Percentiles rank a stretch among this genome's conserved stretches.
Conservation (phyloP, 192 early-diverging fungal species). For the Kappamyces sp. region DNA sequence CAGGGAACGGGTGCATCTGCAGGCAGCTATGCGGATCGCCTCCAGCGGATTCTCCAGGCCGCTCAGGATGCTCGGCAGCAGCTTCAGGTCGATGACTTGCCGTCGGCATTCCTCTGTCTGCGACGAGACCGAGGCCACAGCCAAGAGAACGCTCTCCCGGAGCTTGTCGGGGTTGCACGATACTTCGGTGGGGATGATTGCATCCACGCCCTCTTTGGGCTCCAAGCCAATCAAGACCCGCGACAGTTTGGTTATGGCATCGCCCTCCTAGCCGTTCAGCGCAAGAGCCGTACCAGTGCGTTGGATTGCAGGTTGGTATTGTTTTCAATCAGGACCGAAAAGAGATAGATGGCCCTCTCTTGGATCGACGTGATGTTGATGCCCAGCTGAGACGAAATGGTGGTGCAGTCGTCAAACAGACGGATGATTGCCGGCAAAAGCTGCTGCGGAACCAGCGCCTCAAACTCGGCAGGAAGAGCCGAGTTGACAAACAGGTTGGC, state of each 20-base stretch:
- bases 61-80: conserved; percentile 64
- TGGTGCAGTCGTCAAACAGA: conserved; percentile 49
- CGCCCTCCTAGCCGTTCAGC: conserved; percentile 43
- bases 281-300: conserved; percentile 33
- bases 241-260: conserved; percentile 61
- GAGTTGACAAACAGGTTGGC: conserved; percentile 30
- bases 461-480: conserved; percentile 48
- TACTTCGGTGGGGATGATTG: no score
- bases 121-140: conserved; percentile 64
- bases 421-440: conserved; percentile 67
- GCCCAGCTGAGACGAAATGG: conserved; percentile 18
- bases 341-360: conserved; percentile 62
- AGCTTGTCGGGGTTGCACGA: no score
- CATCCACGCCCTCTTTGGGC: not conserved
- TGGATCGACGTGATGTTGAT: conserved; percentile 34
- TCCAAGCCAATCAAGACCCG: conserved; percentile 41
- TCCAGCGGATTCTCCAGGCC: conserved; percentile 53
- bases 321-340: conserved; percentile 65
- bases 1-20: conserved; percentile 69
- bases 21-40: conserved; percentile 66
- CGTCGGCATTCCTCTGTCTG: conserved; percentile 67
- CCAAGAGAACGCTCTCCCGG: conserved; percentile 58
- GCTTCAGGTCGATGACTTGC: conserved; percentile 69
- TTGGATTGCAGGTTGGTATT: conserved; percentile 69
- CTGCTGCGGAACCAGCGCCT: conserved; percentile 43